Conservation (phyloP, 306 rosid genomes). For the Glycine latifolia region DNA sequence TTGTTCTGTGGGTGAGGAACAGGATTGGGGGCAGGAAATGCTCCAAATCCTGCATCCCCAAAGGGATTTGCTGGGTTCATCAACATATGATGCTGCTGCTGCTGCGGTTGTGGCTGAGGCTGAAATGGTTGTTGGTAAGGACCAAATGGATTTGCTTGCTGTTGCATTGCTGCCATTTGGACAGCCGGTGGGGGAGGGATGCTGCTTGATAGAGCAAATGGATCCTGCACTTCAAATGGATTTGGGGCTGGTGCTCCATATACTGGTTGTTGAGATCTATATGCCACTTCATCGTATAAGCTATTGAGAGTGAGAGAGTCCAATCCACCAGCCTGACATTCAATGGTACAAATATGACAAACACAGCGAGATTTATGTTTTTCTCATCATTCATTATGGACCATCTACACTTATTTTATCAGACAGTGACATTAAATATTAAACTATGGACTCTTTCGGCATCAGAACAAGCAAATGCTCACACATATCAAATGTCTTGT, state of each 20-base stretch:
- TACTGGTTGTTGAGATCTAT: conserved; percentile 88
- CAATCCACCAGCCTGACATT: conserved; percentile 92
- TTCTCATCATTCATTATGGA: conserved; percentile 19
- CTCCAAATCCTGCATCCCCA: conserved; percentile 83
- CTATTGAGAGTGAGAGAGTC: conserved; percentile 91
- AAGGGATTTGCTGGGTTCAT: conserved; percentile 90
- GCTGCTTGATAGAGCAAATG: conserved; percentile 74
- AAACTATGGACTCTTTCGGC: not conserved
- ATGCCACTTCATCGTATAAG: conserved; percentile 87
- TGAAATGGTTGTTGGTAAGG: conserved; percentile 67
- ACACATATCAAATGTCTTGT: not conserved
- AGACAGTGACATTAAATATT: not conserved
- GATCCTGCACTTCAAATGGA: conserved; percentile 93
- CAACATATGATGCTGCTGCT: conserved; percentile 69
- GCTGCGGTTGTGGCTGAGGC: conserved; percentile 50
- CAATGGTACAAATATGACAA: not conserved
- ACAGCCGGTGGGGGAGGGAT: conserved; percentile 71
- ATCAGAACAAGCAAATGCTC: conserved; percentile 3
- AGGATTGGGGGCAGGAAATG: conserved; percentile 65
- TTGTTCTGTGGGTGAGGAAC: conserved; percentile 68
- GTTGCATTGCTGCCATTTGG: conserved; percentile 78
- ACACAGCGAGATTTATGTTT: conserved; percentile 8
- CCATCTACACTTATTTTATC: not conserved
- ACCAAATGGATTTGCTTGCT: conserved; percentile 90
- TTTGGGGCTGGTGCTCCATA: conserved; percentile 93